Percentiles rank a stretch among this genome's conserved stretches.
phyloP scores from a whole-genome alignment of 371 early-diverging fungal species.

The Mortierella sp. region DNA sequence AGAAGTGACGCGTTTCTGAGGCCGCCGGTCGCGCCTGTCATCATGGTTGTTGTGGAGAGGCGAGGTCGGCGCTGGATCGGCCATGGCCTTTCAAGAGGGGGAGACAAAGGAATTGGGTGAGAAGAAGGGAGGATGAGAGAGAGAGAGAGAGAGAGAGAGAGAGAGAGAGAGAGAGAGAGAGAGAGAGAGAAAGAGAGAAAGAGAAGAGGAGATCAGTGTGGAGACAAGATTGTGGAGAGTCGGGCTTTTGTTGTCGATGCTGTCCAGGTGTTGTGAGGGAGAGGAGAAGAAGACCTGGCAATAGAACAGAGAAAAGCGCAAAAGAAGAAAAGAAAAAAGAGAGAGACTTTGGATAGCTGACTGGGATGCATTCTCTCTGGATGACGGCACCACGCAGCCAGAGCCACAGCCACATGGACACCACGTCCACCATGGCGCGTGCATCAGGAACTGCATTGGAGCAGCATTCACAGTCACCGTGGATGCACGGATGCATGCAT shows the following conservation, averaged over 20 bases:
- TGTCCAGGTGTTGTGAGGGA: background rate
- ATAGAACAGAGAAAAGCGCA: background rate
- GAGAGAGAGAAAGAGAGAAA: background rate
- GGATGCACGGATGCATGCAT: too few species aligned
- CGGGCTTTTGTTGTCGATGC: background rate
- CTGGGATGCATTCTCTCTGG: too few species aligned
- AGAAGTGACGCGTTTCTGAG: constrained; percentile 1
- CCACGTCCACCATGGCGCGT: too few species aligned
- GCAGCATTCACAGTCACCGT: too few species aligned
- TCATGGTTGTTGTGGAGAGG: constrained; percentile 10
- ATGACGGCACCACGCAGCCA: too few species aligned
- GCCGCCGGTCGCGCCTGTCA: too few species aligned
- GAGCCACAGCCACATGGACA: too few species aligned
- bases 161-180: background rate
- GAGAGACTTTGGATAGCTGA: background rate
- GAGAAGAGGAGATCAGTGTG: background rate
- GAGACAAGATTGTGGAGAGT: too few species aligned
- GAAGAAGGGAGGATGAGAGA: background rate
- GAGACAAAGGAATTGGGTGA: constrained; percentile 2
- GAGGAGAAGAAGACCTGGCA: background rate
- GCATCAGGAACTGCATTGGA: too few species aligned
- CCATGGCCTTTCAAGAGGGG: constrained; percentile 14
- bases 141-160: background rate
- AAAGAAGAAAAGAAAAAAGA: background rate
- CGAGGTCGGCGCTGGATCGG: constrained; percentile 29